Conservation (phyloP, 495 filamentous ascomycete species). For the Penicillium roqueforti region DNA sequence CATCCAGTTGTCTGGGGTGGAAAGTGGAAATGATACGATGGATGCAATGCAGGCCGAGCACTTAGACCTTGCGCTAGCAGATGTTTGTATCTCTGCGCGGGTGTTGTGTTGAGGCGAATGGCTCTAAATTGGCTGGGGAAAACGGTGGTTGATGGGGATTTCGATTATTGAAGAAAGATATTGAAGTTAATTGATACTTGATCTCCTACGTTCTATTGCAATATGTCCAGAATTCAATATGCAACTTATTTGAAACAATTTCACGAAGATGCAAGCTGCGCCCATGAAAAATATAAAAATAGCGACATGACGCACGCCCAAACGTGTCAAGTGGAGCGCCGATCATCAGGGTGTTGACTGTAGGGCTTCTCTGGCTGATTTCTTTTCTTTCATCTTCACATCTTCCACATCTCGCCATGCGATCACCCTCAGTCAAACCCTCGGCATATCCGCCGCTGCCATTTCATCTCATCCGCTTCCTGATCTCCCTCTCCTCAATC, state of each 20-base stretch:
- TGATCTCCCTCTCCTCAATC: constrained; percentile 50
- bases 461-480: constrained; percentile 54
- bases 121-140: constrained; percentile 63
- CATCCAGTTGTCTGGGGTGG: constrained; percentile 36
- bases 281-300: constrained; percentile 17
- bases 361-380: not conserved
- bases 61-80: constrained; percentile 39
- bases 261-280: not conserved
- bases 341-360: constrained; percentile 18
- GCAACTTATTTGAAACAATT: not conserved
- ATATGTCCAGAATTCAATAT: not conserved
- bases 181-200: not conserved
- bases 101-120: constrained; percentile 49
- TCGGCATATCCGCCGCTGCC: constrained; percentile 54
- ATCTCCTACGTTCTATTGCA: not conserved
- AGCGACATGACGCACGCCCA: constrained; percentile 23
- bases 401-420: constrained; percentile 22
- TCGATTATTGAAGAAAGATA: constrained; percentile 52
- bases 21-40: constrained; percentile 40
- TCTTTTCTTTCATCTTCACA: constrained; percentile 4
- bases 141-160: constrained; percentile 64
- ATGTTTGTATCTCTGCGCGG: constrained; percentile 66
- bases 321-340: constrained; percentile 26
- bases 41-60: constrained; percentile 54
- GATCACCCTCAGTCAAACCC: constrained; percentile 41